Percentiles rank a stretch among this genome's conserved stretches.
phyloP scores from a whole-genome alignment of 2,329 filamentous ascomycete species.

The Ophiostoma triangulosporum region DNA sequence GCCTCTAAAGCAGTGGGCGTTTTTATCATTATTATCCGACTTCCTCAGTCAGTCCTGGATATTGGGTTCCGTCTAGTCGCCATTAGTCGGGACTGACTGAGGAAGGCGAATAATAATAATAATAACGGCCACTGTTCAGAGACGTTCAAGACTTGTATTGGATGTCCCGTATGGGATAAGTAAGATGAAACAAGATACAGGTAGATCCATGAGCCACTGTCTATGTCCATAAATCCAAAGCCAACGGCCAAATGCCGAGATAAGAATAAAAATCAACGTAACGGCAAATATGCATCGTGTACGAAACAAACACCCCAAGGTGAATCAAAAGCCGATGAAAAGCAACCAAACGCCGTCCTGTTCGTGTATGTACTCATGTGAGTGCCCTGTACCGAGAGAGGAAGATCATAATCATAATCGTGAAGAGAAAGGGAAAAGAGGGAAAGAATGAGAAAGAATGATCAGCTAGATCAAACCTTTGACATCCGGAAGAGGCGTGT shows the following conservation, averaged over 20 bases:
- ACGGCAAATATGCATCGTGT: not conserved
- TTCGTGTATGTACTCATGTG: not conserved
- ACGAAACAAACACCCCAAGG: not conserved
- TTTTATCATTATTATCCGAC: too few relatives aligned
- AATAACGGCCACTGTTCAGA: too few relatives aligned
- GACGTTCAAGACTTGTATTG: too few relatives aligned
- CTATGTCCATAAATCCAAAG: not conserved
- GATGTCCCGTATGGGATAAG: not conserved
- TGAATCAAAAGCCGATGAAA: not conserved
- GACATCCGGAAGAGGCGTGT: conserved; percentile 33
- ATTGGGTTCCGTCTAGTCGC: too few relatives aligned
- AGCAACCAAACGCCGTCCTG: not conserved
- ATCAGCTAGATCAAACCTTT: not conserved
- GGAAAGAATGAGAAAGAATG: not conserved
- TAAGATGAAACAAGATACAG: not conserved
- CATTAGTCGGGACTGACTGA: too few relatives aligned
- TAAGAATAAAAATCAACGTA: not conserved
- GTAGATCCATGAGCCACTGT: not conserved
- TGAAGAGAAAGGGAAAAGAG: not conserved
- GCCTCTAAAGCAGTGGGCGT: too few relatives aligned
- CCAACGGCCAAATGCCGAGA: not conserved
- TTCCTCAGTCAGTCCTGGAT: too few relatives aligned
- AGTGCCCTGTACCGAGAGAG: not conserved
- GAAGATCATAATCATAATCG: not conserved
- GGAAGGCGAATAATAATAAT: too few relatives aligned